Conservation (phyloP, 2,329 filamentous ascomycete genomes). For the Alternaria infectoria region DNA sequence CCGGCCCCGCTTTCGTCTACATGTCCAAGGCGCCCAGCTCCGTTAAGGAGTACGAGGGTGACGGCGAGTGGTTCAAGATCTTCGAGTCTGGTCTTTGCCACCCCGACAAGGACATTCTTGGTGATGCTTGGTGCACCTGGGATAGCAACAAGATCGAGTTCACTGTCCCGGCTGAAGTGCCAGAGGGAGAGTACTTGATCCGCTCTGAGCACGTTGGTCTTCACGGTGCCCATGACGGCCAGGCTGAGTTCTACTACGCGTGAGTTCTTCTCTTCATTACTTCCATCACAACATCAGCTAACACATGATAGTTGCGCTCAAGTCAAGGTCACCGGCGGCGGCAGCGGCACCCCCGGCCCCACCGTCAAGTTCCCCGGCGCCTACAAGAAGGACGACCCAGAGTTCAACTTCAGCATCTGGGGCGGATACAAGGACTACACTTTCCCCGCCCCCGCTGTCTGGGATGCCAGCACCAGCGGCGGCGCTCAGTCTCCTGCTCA, state of each 20-base stretch:
- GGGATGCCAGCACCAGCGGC: slow-evolving; percentile 11
- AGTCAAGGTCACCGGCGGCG: slow-evolving; percentile 48
- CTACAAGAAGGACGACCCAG: slow-evolving; percentile 40
- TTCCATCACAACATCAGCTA: not conserved
- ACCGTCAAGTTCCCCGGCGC: slow-evolving; percentile 50
- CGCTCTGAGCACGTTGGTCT: slow-evolving; percentile 53
- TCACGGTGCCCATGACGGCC: slow-evolving; percentile 41
- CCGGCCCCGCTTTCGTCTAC: slow-evolving; percentile 26
- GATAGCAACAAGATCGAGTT: slow-evolving; percentile 22
- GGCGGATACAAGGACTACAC: slow-evolving; percentile 29
- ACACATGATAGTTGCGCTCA: slow-evolving; percentile 43
- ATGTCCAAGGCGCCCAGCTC: slow-evolving; percentile 34
- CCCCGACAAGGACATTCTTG: slow-evolving; percentile 9
- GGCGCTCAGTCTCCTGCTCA: not conserved
- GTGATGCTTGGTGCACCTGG: slow-evolving; percentile 28
- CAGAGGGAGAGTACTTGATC: slow-evolving; percentile 53
- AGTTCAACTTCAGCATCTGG: slow-evolving; percentile 25
- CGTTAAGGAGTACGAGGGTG: slow-evolving; percentile 25
- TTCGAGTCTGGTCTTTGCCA: slow-evolving; percentile 21
- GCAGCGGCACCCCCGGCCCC: slow-evolving; percentile 34
- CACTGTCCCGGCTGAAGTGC: slow-evolving; percentile 46
- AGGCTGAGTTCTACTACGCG: slow-evolving; percentile 50
- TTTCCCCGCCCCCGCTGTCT: slow-evolving; percentile 25
- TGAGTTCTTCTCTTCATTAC: not conserved
- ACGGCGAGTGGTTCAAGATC: slow-evolving; percentile 41